Evolutionary conservation across 202 grass and related monocot genomes (phyloP), one percentile per base, ranked within the genome.

Genomic region (Schoenoplectus triqueter): DNA sequence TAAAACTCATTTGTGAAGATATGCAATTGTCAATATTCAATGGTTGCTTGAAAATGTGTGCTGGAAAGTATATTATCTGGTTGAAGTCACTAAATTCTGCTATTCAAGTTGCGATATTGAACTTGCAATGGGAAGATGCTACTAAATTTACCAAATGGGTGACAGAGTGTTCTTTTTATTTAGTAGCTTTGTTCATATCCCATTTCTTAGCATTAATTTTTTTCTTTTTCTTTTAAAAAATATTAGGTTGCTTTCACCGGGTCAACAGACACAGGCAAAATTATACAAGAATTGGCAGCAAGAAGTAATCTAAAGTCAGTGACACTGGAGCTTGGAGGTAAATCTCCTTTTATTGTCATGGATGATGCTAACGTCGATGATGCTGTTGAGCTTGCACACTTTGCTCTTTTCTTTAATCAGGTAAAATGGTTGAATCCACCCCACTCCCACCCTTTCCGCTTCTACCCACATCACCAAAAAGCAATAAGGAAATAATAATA

Each of bases 271-370:
- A 90, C 89, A 4, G 94, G 91, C 3, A 90, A 89, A 77, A 86
- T 89, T 2, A 80, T 97, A 19, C 86, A 92, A 0, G 90, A 94
- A 6, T 22, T 93, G 74, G 86, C 91, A 3, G 88, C 91, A 46
- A 85, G 79, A 78, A 93, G 94, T 86, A 93, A 93, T 80, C 83
- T 92, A 11, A 93, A 97, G 89, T 63, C 78, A 9, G 91, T 93
- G 85, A 92, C 91, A 18, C 85, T 93, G 79, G 94, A 97, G 80
- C 91, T 97, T 3, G 94, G 94, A 0, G 91, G 94, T 31, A 97
- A 97, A 82, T 97, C 94, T 2, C 94, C 94, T 2, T 88, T 93
- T 64, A 89, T 97, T 31, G 82, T 97, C 64, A 90, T 97, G 88
- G 94, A 89, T 68, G 91, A 97, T 85, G 94, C 89, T 2, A 80